A percentile compares a stretch with the other conserved stretches of the same genome.
Evolutionary conservation across 2,329 filamentous ascomycete genomes (phyloP).

Genomic region (Aureobasidium sp.): DNA sequence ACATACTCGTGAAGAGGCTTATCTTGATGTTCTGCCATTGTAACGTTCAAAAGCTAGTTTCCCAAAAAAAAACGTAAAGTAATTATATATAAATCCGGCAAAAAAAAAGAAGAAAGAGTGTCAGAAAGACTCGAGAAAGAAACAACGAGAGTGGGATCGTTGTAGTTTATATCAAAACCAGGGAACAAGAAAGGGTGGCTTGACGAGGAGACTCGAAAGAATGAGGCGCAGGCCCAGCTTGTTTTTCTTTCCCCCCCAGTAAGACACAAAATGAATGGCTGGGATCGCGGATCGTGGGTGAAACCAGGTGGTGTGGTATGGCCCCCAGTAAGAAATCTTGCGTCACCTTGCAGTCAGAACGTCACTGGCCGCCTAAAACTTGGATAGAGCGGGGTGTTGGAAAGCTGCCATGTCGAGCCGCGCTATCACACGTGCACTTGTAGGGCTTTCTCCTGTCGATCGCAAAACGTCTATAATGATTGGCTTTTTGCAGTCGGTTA

Average conservation of each 20-base stretch:
- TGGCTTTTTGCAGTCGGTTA: neutral
- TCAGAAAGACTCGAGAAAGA: neutral
- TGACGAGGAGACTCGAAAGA: neutral
- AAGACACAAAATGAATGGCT: slow-evolving; percentile 5
- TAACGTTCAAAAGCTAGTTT: neutral
- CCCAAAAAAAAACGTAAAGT: neutral
- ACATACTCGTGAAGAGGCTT: slow-evolving; percentile 39
- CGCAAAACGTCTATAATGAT: neutral
- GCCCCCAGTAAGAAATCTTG: neutral
- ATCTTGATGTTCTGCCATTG: slow-evolving; percentile 25
- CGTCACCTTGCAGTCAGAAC: neutral
- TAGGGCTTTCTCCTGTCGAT: neutral
- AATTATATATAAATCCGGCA: neutral
- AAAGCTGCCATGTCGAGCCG: too few relatives aligned
- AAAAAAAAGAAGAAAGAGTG: neutral
- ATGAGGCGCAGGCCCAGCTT: slow-evolving; percentile 8
- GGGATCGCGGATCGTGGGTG: too few relatives aligned
- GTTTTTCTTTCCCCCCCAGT: too few relatives aligned
- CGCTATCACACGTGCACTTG: too few relatives aligned
- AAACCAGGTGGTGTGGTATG: neutral
- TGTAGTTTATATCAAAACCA: neutral
- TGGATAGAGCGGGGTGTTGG: neutral
- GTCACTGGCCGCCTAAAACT: neutral
- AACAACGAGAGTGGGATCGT: neutral
- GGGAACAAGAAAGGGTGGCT: slow-evolving; percentile 6